phyloP scores from a whole-genome alignment of 1,284 basidiomycete genomes.

The Ceratobasidium sp. region DNA sequence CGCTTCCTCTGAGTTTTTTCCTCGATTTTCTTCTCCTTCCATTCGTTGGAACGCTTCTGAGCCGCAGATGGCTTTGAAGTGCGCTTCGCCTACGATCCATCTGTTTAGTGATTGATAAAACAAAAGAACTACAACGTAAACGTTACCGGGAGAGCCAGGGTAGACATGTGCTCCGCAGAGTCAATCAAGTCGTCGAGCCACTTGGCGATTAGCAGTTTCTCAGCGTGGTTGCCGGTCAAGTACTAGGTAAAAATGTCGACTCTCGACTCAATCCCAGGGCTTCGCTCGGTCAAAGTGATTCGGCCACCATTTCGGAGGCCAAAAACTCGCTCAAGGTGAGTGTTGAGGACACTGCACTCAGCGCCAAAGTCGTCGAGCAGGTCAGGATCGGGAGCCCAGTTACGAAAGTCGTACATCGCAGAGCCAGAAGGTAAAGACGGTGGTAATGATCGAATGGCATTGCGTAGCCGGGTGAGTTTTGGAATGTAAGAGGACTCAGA shows the following conservation, averaged over 20 bases:
- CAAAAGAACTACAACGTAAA: no score
- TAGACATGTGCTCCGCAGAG: constrained; percentile 11
- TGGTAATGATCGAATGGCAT: no score
- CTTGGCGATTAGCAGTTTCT: constrained; percentile 26
- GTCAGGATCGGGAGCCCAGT: constrained; percentile 26
- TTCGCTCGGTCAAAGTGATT: background rate
- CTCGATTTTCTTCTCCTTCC: background rate
- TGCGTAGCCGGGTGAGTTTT: no score
- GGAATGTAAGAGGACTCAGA: no score
- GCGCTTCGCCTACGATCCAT: no score
- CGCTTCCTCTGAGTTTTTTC: background rate
- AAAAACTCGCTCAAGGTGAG: constrained; percentile 24
- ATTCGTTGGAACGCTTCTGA: constrained; percentile 14
- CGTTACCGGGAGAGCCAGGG: no score
- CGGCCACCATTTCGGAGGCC: background rate
- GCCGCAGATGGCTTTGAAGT: constrained; percentile 3
- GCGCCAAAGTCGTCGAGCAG: background rate
- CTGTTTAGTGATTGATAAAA: no score
- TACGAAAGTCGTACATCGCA: background rate
- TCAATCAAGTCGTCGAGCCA: constrained; percentile 28
- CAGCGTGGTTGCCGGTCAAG: background rate
- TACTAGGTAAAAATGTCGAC: constrained; percentile 8
- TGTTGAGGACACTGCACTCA: constrained; percentile 15
- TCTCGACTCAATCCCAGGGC: constrained; percentile 17
- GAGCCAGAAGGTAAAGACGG: background rate